phyloP scores from a whole-genome alignment of 208 protist genomes.

The Leishmania aethiopica region DNA sequence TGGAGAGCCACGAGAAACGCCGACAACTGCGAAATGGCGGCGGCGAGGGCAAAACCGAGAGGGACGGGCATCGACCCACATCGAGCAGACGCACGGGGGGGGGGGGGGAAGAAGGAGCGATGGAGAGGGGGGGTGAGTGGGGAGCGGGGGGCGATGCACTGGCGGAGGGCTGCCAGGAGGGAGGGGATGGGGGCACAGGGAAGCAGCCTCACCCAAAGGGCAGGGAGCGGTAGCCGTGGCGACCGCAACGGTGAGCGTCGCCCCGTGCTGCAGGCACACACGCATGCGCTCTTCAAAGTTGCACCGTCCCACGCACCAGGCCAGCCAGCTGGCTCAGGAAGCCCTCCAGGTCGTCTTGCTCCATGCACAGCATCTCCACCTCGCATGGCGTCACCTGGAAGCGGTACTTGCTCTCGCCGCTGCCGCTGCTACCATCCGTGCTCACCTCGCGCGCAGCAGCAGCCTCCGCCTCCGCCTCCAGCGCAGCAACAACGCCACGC shows the following conservation, averaged over 20 bases:
- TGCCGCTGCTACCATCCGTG: neutral
- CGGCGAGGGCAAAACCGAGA: neutral
- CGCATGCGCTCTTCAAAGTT: constrained; percentile 17
- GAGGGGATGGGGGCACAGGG: neutral
- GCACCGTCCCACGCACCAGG: constrained; percentile 32
- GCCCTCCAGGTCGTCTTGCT: constrained; percentile 61
- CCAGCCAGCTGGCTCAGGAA: constrained; percentile 50
- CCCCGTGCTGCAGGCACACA: neutral
- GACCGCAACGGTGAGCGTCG: neutral
- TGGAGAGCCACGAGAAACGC: neutral
- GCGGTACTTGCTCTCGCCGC: constrained; percentile 20
- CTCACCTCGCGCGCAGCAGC: constrained; percentile 1
- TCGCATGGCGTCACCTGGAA: constrained; percentile 73
- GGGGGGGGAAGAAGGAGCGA: neutral
- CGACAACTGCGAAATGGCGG: neutral
- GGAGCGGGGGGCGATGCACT: neutral
- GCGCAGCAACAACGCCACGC: constrained; percentile 28
- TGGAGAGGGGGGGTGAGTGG: neutral
- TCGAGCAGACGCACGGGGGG: neutral
- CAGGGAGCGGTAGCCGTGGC: neutral
- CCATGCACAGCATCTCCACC: constrained; percentile 76
- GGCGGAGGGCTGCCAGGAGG: neutral
- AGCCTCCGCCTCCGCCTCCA: constrained; percentile 41
- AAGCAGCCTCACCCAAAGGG: neutral
- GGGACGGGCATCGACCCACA: neutral